These are phyloP conservation scores for Malus hybrid DNA, from an alignment of 331 rosid genomes.

Conservation along the genomic window DNA sequence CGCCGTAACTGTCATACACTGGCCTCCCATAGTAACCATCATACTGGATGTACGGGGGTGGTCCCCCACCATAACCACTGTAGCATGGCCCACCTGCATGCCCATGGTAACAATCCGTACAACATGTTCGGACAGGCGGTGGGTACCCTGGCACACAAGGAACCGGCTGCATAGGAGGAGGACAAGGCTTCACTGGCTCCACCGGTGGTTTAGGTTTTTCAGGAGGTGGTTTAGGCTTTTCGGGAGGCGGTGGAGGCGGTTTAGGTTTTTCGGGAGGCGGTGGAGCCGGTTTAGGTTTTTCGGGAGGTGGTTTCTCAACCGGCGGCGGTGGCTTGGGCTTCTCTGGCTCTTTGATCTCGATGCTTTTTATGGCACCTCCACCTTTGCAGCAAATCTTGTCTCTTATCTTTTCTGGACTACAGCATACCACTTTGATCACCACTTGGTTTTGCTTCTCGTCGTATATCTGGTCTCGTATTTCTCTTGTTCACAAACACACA, in stretches of 20 bases:
- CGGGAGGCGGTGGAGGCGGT: too few relatives aligned
- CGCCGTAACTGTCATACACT: slow-evolving; percentile 52
- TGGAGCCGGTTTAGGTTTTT: too few relatives aligned
- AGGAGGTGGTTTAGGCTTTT: too few relatives aligned
- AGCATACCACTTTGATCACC: slow-evolving; percentile 57
- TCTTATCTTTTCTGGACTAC: slow-evolving; percentile 58
- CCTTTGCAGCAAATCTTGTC: slow-evolving; percentile 48
- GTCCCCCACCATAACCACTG: slow-evolving; percentile 16
- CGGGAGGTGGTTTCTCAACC: too few relatives aligned
- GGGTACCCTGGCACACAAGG: neutral
- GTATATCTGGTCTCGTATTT: slow-evolving; percentile 47
- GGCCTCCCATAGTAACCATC: slow-evolving; percentile 52
- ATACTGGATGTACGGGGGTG: slow-evolving; percentile 14
- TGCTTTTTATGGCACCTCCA: slow-evolving; percentile 41
- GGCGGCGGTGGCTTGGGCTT: neutral
- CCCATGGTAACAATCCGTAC: slow-evolving; percentile 27
- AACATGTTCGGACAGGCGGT: slow-evolving; percentile 1
- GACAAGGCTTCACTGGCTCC: too few relatives aligned
- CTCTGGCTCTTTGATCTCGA: slow-evolving; percentile 38
- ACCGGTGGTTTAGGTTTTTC: too few relatives aligned
- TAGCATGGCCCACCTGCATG: slow-evolving; percentile 28
- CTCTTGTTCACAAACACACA: slow-evolving; percentile 31
- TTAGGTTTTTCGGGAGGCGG: too few relatives aligned
- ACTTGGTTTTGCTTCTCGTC: slow-evolving; percentile 53
- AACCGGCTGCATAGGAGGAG: too few relatives aligned